Percentiles rank a stretch among this genome's conserved stretches.
Evolutionary conservation across 257 asterid species (phyloP).

Genomic region (Oldenlandia corymbosa): DNA sequence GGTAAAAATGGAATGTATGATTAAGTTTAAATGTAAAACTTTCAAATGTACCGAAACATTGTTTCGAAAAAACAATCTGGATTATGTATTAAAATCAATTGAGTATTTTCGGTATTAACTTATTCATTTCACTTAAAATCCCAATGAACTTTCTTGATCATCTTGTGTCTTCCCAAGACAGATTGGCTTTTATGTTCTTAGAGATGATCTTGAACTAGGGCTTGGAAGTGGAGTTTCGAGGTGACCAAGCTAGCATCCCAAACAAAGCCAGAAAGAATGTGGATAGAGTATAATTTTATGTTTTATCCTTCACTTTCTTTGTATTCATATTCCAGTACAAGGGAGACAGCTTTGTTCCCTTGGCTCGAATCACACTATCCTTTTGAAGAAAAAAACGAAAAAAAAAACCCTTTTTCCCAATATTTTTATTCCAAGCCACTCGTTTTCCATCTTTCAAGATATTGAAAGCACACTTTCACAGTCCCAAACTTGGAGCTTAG

Average conservation of each 20-base stretch:
- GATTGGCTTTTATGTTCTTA: neutral
- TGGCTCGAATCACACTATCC: constrained; percentile 27
- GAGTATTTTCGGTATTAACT: neutral
- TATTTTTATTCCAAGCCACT: constrained; percentile 13
- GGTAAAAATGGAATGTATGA: too few species aligned
- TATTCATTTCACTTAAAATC: too few species aligned
- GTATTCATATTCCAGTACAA: constrained; percentile 47
- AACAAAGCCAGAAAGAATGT: constrained; percentile 28
- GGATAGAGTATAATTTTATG: too few species aligned
- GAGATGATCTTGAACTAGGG: neutral
- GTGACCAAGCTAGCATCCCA: constrained; percentile 38
- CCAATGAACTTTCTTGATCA: constrained; percentile 26
- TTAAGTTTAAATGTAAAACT: too few species aligned
- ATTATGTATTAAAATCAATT: too few species aligned
- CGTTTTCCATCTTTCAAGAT: constrained; percentile 34
- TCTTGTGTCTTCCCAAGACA: constrained; percentile 10
- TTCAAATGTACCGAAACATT: too few species aligned
- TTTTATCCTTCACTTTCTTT: constrained; percentile 28
- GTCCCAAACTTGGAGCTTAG: too few species aligned
- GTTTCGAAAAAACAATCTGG: too few species aligned
- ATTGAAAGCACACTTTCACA: too few species aligned
- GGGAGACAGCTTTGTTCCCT: constrained; percentile 54
- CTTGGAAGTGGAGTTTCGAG: constrained; percentile 19
- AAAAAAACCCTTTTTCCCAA: neutral
- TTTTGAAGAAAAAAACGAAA: too few species aligned